Conservation (phyloP, 345 rosid species). For the Sonneratia alba region DNA sequence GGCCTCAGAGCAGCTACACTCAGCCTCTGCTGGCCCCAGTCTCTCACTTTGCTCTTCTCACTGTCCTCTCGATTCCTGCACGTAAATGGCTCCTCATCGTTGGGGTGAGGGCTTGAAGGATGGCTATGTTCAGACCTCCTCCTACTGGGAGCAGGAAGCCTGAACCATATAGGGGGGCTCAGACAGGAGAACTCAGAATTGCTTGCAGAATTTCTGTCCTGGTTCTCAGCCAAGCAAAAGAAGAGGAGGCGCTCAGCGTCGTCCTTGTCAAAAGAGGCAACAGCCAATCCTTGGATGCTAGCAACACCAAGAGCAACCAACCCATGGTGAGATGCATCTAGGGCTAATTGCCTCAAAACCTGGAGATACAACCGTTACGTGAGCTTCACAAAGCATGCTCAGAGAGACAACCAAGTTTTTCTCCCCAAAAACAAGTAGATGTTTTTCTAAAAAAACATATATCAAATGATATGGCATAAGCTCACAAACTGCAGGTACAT, state of each 20-base stretch:
- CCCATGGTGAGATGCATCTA: slow-evolving; percentile 33
- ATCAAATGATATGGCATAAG: background rate
- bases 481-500: background rate
- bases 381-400: background rate
- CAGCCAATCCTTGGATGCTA: slow-evolving; percentile 44
- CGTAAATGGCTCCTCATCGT: slow-evolving; percentile 9
- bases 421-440: too few species aligned
- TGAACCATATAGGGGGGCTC: slow-evolving; percentile 30
- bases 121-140: slow-evolving; percentile 20
- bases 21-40: slow-evolving; percentile 17
- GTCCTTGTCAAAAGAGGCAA: slow-evolving; percentile 41
- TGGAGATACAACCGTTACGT: slow-evolving; percentile 4
- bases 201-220: slow-evolving; percentile 7
- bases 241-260: slow-evolving; percentile 33
- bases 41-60: background rate
- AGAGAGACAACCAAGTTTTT: too few species aligned
- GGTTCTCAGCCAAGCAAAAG: slow-evolving; percentile 22
- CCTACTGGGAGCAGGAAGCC: slow-evolving; percentile 36
- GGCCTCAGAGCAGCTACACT: slow-evolving; percentile 46
- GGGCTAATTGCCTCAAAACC: slow-evolving; percentile 42
- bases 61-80: slow-evolving; percentile 10
- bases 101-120: slow-evolving; percentile 12
- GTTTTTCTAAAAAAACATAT: background rate
- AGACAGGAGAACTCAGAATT: background rate
- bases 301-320: slow-evolving; percentile 42